phyloP scores from a whole-genome alignment of 306 rosid genomes.

The Malus sieversii region DNA sequence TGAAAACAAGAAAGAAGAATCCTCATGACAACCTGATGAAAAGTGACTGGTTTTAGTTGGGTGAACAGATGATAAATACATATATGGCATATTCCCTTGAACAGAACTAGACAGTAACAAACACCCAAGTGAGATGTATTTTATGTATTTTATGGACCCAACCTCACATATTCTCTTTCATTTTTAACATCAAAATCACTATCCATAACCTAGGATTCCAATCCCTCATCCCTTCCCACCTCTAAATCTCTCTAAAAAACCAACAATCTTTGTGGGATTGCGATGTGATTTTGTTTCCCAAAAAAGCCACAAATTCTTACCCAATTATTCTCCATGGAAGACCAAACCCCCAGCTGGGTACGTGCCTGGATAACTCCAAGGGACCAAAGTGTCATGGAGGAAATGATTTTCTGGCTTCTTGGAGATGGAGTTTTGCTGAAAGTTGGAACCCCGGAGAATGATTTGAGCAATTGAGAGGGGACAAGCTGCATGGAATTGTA shows the following conservation, averaged over 20 bases:
- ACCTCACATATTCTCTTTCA: constrained; percentile 2
- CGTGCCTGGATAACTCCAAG: constrained; percentile 7
- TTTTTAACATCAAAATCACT: constrained; percentile 15
- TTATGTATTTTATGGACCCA: constrained; percentile 14
- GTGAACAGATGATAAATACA: neutral
- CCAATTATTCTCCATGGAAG: constrained; percentile 15
- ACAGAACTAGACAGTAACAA: constrained; percentile 31
- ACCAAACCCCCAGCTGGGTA: neutral
- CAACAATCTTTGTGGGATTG: neutral
- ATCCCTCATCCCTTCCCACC: constrained; percentile 1
- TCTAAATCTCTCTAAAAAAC: constrained; percentile 5
- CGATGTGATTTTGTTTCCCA: constrained; percentile 30
- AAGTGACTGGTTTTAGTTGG: neutral
- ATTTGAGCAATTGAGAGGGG: constrained; percentile 12
- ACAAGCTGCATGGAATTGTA: constrained; percentile 39
- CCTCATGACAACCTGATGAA: neutral
- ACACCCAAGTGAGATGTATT: neutral
- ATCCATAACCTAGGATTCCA: constrained; percentile 60
- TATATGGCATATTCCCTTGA: constrained; percentile 9
- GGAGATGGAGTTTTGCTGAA: constrained; percentile 60
- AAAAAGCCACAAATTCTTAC: constrained; percentile 13
- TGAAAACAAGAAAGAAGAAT: neutral
- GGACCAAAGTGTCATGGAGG: constrained; percentile 24
- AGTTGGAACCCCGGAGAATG: constrained; percentile 30
- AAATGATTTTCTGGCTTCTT: constrained; percentile 37